Evolutionary conservation across 768 basidiomycete genomes (phyloP).

Genomic region (Epithele typhae): DNA sequence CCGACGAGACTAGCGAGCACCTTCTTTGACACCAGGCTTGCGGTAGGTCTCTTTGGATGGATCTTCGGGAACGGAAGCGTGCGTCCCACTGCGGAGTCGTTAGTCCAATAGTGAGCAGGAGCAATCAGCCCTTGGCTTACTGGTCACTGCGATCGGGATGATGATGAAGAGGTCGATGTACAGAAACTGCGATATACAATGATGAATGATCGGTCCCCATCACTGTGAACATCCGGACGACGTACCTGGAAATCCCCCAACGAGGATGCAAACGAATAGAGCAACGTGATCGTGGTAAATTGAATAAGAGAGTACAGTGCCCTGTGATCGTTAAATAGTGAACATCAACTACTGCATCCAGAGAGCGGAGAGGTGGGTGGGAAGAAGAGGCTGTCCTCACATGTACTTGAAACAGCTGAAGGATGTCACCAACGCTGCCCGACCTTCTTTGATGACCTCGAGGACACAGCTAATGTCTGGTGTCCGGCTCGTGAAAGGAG

Average conservation of each 20-base stretch:
- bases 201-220: slow-evolving; percentile 12
- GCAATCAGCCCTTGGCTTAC: slow-evolving; percentile 48
- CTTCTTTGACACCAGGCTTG: slow-evolving; percentile 92
- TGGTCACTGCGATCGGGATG: slow-evolving; percentile 93
- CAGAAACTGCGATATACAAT: slow-evolving; percentile 57
- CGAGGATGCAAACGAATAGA: slow-evolving; percentile 96
- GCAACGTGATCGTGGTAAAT: slow-evolving; percentile 93
- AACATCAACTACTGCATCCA: background rate
- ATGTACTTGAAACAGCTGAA: slow-evolving; percentile 99
- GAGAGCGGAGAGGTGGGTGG: background rate
- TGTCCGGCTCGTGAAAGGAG: slow-evolving; percentile 91
- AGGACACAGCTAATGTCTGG: slow-evolving; percentile 96
- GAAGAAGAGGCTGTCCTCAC: slow-evolving; percentile 42
- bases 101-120: slow-evolving; percentile 5
- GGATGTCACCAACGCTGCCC: slow-evolving; percentile 93
- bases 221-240: background rate
- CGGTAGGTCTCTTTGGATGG: slow-evolving; percentile 87
- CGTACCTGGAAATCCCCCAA: slow-evolving; percentile 93
- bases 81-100: slow-evolving; percentile 71
- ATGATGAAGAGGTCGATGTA: slow-evolving; percentile 99
- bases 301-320: slow-evolving; percentile 98
- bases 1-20: slow-evolving; percentile 92
- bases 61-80: slow-evolving; percentile 87
- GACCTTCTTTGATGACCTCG: slow-evolving; percentile 94
- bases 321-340: slow-evolving; percentile 47